Percentiles rank a stretch among this genome's conserved stretches.
Conservation (phyloP, 306 rosid genomes). For the Rosa persica region DNA sequence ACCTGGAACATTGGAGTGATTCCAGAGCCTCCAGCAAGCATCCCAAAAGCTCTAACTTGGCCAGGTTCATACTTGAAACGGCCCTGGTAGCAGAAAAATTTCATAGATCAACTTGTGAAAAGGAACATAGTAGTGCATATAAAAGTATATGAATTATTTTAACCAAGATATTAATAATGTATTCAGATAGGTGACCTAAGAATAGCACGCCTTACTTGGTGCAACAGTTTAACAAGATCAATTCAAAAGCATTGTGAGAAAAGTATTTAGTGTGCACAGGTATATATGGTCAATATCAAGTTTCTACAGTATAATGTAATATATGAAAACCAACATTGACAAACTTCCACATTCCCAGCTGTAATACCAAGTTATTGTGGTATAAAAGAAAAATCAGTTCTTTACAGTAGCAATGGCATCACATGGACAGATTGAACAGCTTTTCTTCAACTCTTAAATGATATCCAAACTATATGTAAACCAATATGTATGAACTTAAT, state of each 20-base stretch:
- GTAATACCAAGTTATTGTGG: background rate
- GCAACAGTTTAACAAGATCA: background rate
- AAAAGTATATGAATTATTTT: background rate
- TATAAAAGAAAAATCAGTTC: background rate
- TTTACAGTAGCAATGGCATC: background rate
- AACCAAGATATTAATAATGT: background rate
- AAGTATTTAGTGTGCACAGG: background rate
- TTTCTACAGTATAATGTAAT: background rate
- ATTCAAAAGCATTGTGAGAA: background rate
- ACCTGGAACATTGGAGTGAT: conserved; percentile 99
- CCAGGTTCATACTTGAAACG: conserved; percentile 92
- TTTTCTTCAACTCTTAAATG: background rate
- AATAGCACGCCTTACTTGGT: background rate
- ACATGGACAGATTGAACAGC: background rate
- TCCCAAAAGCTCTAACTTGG: conserved; percentile 91
- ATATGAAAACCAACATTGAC: background rate
- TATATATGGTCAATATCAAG: background rate
- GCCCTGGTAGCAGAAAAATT: conserved; percentile 55
- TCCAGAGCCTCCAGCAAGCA: conserved; percentile 99
- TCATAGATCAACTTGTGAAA: conserved; percentile 20
- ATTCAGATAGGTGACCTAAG: background rate
- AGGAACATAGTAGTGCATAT: background rate
- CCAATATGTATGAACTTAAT: background rate
- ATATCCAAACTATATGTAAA: background rate
- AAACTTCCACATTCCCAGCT: background rate